A percentile compares a stretch with the other conserved stretches of the same genome.
Conservation (phyloP, 768 basidiomycete genomes). For the Lentinula aciculospora region DNA sequence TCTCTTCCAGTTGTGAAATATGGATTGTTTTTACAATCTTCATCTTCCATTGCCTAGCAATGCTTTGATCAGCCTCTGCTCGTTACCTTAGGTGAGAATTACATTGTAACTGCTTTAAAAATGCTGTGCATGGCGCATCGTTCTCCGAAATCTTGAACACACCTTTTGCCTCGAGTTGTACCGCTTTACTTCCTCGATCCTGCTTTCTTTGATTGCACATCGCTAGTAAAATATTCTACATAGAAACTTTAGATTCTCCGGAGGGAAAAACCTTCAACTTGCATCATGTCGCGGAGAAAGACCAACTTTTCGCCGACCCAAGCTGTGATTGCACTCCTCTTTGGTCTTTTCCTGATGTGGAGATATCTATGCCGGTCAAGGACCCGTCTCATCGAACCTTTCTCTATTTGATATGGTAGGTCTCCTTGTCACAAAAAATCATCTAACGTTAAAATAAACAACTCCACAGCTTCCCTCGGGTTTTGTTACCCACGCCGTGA, state of each 20-base stretch:
- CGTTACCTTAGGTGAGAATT: background rate
- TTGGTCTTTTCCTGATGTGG: background rate
- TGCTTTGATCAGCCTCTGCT: background rate
- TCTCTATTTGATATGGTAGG: constrained; percentile 4
- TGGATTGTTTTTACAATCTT: background rate
- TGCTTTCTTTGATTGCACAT: background rate
- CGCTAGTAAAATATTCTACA: background rate
- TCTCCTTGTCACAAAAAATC: constrained; percentile 5
- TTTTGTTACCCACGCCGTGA: constrained; percentile 7
- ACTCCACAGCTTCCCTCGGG: constrained; percentile 7
- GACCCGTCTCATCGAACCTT: background rate
- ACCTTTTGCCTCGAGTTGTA: constrained; percentile 1
- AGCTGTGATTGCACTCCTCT: background rate
- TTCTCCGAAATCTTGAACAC: background rate
- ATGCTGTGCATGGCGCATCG: constrained; percentile 2
- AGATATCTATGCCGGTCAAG: background rate
- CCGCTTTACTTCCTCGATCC: background rate
- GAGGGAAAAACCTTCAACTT: background rate
- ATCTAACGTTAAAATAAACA: constrained; percentile 7
- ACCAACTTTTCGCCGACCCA: constrained; percentile 1
- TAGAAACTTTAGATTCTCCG: background rate
- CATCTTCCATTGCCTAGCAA: background rate
- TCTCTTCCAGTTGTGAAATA: background rate
- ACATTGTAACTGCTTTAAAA: background rate
- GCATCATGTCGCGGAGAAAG: constrained; percentile 4